Percentiles rank a stretch among this genome's conserved stretches.
Conservation (phyloP, 805 yeast genomes). For the Kodamaea laetipori region DNA sequence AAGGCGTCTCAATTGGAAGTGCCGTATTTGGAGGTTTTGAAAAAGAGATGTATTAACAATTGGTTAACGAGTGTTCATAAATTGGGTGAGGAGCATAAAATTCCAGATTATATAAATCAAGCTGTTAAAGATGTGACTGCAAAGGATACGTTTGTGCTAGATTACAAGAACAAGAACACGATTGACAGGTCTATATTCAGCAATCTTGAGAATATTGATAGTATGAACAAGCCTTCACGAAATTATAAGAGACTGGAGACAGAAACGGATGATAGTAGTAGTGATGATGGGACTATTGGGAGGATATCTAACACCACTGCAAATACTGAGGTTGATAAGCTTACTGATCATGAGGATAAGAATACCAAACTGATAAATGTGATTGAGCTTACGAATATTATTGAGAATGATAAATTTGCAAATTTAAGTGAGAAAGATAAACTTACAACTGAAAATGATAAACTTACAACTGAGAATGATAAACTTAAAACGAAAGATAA, state of each 20-base stretch:
- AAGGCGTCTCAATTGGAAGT: constrained; percentile 49
- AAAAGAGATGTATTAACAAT: constrained; percentile 31
- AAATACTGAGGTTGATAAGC: constrained; percentile 1
- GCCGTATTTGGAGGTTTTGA: constrained; percentile 44
- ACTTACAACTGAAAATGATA: no score
- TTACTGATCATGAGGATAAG: neutral
- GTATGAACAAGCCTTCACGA: constrained; percentile 16
- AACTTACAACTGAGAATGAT: no score
- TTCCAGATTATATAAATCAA: constrained; percentile 6
- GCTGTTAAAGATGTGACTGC: constrained; percentile 23
- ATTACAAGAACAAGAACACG: constrained; percentile 22
- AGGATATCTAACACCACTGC: constrained; percentile 7
- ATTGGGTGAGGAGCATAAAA: constrained; percentile 16
- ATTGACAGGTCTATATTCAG: constrained; percentile 35
- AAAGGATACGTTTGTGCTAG: constrained; percentile 24
- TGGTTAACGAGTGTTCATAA: constrained; percentile 35
- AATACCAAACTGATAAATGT: neutral
- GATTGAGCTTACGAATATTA: no score
- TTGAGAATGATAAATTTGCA: no score
- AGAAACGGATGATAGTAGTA: constrained; percentile 7
- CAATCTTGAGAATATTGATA: constrained; percentile 30
- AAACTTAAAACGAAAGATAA: no score
- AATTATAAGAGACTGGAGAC: no score
- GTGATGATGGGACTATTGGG: constrained; percentile 1
- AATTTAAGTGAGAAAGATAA: no score